Evolutionary conservation across 371 early-diverging fungal species (phyloP), one percentile per base, ranked within the genome.

Genomic region (Syncephalastrum monosporum): DNA sequence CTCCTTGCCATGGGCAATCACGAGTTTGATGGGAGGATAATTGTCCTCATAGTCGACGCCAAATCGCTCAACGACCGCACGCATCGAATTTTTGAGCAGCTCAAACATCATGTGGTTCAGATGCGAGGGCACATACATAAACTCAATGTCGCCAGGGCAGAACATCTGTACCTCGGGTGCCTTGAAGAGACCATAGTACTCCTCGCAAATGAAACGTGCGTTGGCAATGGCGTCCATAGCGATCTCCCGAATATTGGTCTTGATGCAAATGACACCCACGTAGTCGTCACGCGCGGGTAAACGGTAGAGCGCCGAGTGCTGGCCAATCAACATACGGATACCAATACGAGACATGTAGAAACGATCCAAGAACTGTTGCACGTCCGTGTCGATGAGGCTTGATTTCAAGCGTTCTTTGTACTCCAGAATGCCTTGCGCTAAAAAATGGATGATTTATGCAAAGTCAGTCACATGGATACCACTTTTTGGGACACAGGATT

Each of bases 61-160:
- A 65, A 87, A 91, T 46, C 87, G 79, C 73, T 98, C 98, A 15
- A 98, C 95, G 5, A 95, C 92, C 16, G 98, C 98, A 52, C 98
- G 89, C 55, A 98, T 79, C 42, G 92, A 91, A 80, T 98, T 98
- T 74, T 98, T 98, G 41, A 98, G 74, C 55, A 98, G 78, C 79
- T 98, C 98, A 80, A 98, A 98, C n/a, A 98, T 69, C 96, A 96
- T 95, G 74, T 98, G 98, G 68, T 93, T 95, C 70, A 98, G 79
- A 77, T 97, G 97, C 16, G 90, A 88, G 10, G 97, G 97, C 43
- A 97, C 94, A 69, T 98, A 98, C 92, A 94, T 95, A 66, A 98
- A 98, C 63, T 94, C 89, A 27, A 96, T 83, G 59, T 92, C 88
- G 14, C 83, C 79, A 1, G 89, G 90, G 67, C 89, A 91, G 67